Evolutionary conservation across 148 eudicot genomes (phyloP).

Genomic region (Tetragonia tetragonoides): DNA sequence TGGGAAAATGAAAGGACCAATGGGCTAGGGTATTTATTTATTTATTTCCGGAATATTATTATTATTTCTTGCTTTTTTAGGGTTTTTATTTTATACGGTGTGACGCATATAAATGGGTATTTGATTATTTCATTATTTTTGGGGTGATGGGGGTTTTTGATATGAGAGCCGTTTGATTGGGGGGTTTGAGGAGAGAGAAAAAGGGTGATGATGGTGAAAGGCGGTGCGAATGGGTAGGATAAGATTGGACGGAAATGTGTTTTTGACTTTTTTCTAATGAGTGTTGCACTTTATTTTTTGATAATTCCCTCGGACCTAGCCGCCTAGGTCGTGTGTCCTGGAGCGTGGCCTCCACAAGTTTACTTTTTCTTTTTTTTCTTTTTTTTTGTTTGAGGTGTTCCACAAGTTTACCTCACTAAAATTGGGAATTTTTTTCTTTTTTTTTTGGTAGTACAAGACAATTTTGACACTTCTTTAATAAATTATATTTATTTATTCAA

Average conservation of each 20-base stretch:
- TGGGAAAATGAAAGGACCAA: background rate
- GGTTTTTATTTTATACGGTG: slow-evolving; percentile 13
- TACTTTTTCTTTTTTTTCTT: too few species aligned
- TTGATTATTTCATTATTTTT: too few species aligned
- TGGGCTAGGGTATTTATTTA: slow-evolving; percentile 1
- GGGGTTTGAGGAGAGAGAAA: background rate
- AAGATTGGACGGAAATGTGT: background rate
- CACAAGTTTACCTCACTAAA: too few species aligned
- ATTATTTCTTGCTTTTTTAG: background rate
- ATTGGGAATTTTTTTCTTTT: too few species aligned
- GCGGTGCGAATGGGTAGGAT: background rate
- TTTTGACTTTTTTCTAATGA: slow-evolving; percentile 17
- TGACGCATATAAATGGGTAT: background rate
- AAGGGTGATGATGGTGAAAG: slow-evolving; percentile 9
- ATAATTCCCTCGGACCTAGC: background rate
- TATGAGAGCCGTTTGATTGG: background rate
- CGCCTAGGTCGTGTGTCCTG: background rate
- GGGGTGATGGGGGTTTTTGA: too few species aligned
- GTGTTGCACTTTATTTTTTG: background rate
- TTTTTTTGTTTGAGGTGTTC: too few species aligned
- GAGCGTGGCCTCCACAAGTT: slow-evolving; percentile 33
- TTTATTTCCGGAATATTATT: background rate
- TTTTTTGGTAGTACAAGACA: too few species aligned
- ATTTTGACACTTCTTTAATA: too few species aligned
- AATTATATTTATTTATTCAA: too few species aligned